Evolutionary conservation across 1,284 basidiomycete species (phyloP).

Genomic region (Ceratobasidium theobromae): DNA sequence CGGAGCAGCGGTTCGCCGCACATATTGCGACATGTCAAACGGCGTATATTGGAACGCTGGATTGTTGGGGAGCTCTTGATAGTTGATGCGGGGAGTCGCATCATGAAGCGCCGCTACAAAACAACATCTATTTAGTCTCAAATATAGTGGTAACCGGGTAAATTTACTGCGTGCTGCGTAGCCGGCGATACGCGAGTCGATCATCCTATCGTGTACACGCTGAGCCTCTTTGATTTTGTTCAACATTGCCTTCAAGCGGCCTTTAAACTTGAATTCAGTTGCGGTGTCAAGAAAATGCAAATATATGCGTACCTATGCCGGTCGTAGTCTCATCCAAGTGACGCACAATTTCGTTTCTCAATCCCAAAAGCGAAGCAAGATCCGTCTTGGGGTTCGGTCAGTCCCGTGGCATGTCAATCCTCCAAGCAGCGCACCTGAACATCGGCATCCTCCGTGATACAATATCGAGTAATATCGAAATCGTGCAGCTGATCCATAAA

Average conservation of each 20-base stretch:
- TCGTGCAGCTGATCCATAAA: conserved; percentile 28
- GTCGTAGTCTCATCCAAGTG: conserved; percentile 29
- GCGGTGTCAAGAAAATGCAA: neutral
- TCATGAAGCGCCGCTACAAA: conserved; percentile 12
- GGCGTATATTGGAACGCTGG: conserved; percentile 2
- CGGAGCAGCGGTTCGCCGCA: conserved; percentile 5
- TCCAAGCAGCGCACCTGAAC: conserved; percentile 5
- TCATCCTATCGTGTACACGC: conserved; percentile 26
- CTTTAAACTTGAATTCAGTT: neutral
- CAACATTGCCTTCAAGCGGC: conserved; percentile 27
- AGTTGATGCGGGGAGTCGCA: conserved; percentile 10
- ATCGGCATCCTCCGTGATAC: conserved; percentile 21
- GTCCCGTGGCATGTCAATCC: neutral
- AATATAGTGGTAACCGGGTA: neutral
- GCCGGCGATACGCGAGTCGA: conserved; percentile 22
- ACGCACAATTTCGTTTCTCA: conserved; percentile 22
- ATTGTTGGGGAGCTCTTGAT: conserved; percentile 22
- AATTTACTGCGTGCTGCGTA: conserved; percentile 17
- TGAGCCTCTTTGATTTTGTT: conserved; percentile 27
- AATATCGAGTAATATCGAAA: conserved; percentile 25
- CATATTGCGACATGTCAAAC: conserved; percentile 23
- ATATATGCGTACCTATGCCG: conserved; percentile 10
- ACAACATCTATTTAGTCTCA: neutral
- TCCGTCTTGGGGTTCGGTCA: conserved; percentile 4
- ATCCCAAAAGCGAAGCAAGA: conserved; percentile 7